Conservation (phyloP, 2,329 filamentous ascomycete species). For the Exophiala calicioides region DNA sequence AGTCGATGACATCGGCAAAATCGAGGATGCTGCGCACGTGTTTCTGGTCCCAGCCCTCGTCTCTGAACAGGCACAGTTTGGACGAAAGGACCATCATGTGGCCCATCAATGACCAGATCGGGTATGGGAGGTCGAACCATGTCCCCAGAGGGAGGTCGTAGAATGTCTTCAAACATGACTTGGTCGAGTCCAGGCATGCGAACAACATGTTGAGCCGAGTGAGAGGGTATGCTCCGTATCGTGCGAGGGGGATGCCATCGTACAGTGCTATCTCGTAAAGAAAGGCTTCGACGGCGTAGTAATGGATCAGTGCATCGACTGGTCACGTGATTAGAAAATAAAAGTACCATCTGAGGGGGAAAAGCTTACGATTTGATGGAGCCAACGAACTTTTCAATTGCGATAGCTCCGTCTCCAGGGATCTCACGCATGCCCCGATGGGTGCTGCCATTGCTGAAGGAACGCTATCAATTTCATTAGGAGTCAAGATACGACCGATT, state of each 20-base stretch:
- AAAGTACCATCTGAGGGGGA: not conserved
- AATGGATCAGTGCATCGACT: too few relatives aligned
- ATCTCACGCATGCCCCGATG: conserved; percentile 40
- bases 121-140: conserved; percentile 52
- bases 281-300: conserved; percentile 33
- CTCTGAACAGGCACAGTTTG: conserved; percentile 30
- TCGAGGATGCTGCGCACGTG: conserved; percentile 31
- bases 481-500: conserved; percentile 41
- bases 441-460: conserved; percentile 22
- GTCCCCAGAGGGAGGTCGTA: conserved; percentile 45
- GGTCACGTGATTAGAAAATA: too few relatives aligned
- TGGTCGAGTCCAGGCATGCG: conserved; percentile 51
- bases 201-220: conserved; percentile 55
- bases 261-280: conserved; percentile 32
- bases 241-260: conserved; percentile 43
- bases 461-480: conserved; percentile 26
- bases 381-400: conserved; percentile 30
- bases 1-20: conserved; percentile 27
- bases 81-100: conserved; percentile 42
- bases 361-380: conserved; percentile 1
- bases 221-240: conserved; percentile 39
- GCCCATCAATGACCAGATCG: conserved; percentile 50
- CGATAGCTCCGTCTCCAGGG: conserved; percentile 47
- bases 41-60: conserved; percentile 33
- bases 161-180: conserved; percentile 54